Conservation (phyloP, 495 filamentous ascomycete genomes). For the Aspergillus campestris region DNA sequence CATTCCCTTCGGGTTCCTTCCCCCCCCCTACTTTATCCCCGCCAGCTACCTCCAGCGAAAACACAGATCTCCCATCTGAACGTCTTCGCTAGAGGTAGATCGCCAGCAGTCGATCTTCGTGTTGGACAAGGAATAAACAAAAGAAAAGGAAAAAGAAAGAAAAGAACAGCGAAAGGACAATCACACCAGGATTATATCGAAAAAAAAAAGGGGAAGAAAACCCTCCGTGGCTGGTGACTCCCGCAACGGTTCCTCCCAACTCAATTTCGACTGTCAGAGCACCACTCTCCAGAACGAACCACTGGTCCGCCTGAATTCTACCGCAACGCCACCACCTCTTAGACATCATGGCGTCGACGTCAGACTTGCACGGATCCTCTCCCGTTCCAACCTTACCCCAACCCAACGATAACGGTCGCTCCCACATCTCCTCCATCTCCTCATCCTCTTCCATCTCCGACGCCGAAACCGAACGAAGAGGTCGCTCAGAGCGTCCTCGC, state of each 20-base stretch:
- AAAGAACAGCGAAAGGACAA: too few relatives aligned
- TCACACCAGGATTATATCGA: too few relatives aligned
- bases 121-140: conserved; percentile 1
- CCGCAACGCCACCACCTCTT: conserved; percentile 16
- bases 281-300: conserved; percentile 7
- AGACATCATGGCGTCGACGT: conserved; percentile 30
- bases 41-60: conserved; percentile 40
- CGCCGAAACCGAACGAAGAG: conserved; percentile 37
- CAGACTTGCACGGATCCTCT: conserved; percentile 33
- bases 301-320: conserved; percentile 6
- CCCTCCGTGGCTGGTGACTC: not conserved
- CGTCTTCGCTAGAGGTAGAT: conserved; percentile 39
- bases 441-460: conserved; percentile 42
- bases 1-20: not conserved
- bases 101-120: conserved; percentile 16
- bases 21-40: conserved; percentile 13
- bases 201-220: too few relatives aligned
- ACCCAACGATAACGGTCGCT: conserved; percentile 35
- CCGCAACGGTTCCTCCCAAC: conserved; percentile 2
- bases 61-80: conserved; percentile 35
- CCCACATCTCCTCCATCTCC: conserved; percentile 35
- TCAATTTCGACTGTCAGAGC: not conserved
- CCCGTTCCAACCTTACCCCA: conserved; percentile 37
- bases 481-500: conserved; percentile 41
- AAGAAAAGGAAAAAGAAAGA: not conserved